These are phyloP conservation scores for Glebionis coronaria DNA, from an alignment of 129 eudicot species.

Conservation along the genomic window DNA sequence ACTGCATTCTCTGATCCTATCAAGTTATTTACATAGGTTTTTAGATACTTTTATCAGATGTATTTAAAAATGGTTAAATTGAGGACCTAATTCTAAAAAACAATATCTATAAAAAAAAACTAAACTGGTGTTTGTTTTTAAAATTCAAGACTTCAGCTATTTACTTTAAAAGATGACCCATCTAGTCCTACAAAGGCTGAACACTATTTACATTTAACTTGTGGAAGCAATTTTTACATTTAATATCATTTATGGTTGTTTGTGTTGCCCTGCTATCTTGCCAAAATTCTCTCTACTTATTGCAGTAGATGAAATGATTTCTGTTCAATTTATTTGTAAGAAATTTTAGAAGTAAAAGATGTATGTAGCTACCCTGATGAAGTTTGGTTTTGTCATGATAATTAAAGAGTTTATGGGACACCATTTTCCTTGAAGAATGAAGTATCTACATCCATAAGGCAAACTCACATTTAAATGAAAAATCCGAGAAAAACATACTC, in stretches of 20 bases:
- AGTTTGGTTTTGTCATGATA: no score
- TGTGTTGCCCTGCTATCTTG: slow-evolving; percentile 26
- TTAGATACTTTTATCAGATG: not conserved
- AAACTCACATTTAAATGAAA: no score
- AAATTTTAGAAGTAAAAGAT: not conserved
- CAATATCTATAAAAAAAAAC: no score
- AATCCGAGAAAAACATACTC: no score
- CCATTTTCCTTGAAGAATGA: no score
- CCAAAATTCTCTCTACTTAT: slow-evolving; percentile 31
- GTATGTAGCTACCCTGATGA: no score
- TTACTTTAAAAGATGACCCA: slow-evolving; percentile 3
- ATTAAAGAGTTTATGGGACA: no score
- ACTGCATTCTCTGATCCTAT: not conserved
- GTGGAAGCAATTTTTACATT: slow-evolving; percentile 29
- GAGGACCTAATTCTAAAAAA: not conserved
- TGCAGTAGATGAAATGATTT: slow-evolving; percentile 22
- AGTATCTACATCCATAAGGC: no score
- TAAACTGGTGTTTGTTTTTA: no score
- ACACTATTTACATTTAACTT: slow-evolving; percentile 25
- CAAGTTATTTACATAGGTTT: not conserved
- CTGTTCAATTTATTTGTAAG: not conserved
- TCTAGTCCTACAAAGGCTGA: slow-evolving; percentile 23
- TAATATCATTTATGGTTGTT: slow-evolving; percentile 30
- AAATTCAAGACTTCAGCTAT: not conserved
- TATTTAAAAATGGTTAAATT: not conserved